Evolutionary conservation across 2,329 filamentous ascomycete species (phyloP), one percentile per base, ranked within the genome.

Genomic region (Aureobasidium sp.): DNA sequence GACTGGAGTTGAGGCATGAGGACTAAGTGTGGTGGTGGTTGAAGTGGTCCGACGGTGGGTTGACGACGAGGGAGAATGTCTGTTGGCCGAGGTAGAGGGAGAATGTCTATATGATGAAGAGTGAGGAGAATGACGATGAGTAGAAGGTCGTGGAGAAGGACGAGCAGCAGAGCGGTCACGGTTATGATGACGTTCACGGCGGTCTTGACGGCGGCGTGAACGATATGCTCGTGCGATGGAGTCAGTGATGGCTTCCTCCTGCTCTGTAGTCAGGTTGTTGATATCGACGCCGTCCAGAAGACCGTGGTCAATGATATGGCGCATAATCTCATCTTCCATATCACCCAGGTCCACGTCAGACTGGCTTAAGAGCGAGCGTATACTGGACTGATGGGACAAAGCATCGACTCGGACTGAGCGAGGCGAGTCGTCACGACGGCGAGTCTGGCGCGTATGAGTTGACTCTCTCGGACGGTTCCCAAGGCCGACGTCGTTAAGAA

Each of bases 211-310:
- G 27, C 45, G 90, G 34, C 90, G 82, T 64, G 90, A 83, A 63
- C 90, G 81, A 70, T 95, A 96, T 1, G 91, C 91, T 69, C 95
- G 90, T 1, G 91, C 92, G 68, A 97, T 96, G 63, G 89, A 86
- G 70, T 93, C 89, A 66, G 90, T 96, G 17, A 97, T 84, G 70
- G 95, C 90, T 69, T 97, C 91, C 71, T 97, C 91, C 69, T 91
- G 89, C 53, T 80, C 84, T 17, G 91, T 81, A 65, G 93, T 91
- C 60, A 97, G 86, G 66, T 92, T 92, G 69, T 94, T 89, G 61
- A 97, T 77, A 71, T 97, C 92, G 51, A 97, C 85, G 20, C 91
- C 92, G 69, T 97, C 90, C 37, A 96, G 75, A 22, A 97, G 77
- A 0, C 93, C 91, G 70, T 96, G 91, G 66, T 93, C 88, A 67